Evolutionary conservation across 1,284 basidiomycete species (phyloP).

Genomic region (Limonomyces culmigenus): DNA sequence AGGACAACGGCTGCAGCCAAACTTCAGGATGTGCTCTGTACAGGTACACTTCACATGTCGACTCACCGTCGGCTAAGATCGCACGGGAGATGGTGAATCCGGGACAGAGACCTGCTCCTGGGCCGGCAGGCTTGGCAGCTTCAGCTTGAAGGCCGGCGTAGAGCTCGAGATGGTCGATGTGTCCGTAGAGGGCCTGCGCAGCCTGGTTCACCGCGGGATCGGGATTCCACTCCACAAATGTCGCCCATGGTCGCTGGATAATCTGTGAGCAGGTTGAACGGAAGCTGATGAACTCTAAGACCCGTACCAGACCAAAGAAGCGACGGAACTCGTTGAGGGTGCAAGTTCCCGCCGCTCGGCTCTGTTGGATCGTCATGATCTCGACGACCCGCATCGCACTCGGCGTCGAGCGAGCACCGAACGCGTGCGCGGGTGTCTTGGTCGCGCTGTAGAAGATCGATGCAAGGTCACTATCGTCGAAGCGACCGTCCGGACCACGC

Average conservation of each 20-base stretch:
- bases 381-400: slow-evolving; percentile 61
- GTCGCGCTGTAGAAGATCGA: slow-evolving; percentile 42
- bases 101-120: slow-evolving; percentile 70
- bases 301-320: slow-evolving; percentile 62
- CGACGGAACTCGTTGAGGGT: slow-evolving; percentile 9
- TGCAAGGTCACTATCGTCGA: slow-evolving; percentile 61
- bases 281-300: slow-evolving; percentile 28
- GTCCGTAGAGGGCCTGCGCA: slow-evolving; percentile 62
- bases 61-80: slow-evolving; percentile 77
- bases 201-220: slow-evolving; percentile 51
- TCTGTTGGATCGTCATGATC: slow-evolving; percentile 69
- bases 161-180: slow-evolving; percentile 69
- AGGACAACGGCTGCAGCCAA: too few species aligned
- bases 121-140: slow-evolving; percentile 57
- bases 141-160: slow-evolving; percentile 58
- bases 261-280: slow-evolving; percentile 11
- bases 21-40: too few species aligned
- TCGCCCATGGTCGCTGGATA: slow-evolving; percentile 31
- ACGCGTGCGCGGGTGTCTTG: slow-evolving; percentile 56
- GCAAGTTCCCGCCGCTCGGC: slow-evolving; percentile 50
- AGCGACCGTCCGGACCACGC: slow-evolving; percentile 44
- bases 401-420: slow-evolving; percentile 68
- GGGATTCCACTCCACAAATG: slow-evolving; percentile 73
- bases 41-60: too few species aligned
- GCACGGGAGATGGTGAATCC: slow-evolving; percentile 76